Base-by-base conservation (phyloP, 148 eudicot genomes). In the Vaccinium corymbosum region DNA sequence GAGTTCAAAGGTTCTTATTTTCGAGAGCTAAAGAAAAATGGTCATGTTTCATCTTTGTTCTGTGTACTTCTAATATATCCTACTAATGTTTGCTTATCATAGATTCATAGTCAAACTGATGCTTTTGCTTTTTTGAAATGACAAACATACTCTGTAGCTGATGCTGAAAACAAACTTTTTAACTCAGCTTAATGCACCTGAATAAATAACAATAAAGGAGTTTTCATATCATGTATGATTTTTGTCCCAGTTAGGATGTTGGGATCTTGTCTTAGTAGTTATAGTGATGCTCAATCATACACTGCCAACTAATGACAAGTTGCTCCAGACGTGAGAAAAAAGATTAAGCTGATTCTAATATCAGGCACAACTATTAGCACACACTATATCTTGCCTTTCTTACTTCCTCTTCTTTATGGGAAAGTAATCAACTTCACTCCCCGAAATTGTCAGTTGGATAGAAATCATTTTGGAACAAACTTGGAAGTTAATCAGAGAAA, bases 231-330 rank as follows among this genome's bases (percentile, higher is more conserved):
- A 25, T 2, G 1, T 20, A 8, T 62, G 29, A 2, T 62, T 62
- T 62, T 62, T 62, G 68, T 62, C 13, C 68, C 13, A 57, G 4
- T 49, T n/a, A n/a, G 68, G 17, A 42, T 62, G 70, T 22, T n/a
- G 66, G 70, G 27, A 46, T 46, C 10, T 42, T 74, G 20, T 22
- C 27, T 49, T 4, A 46, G n/a, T 74, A 17, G 22, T 16, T 6
- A n/a, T 7, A 52, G 61, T 52, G 61, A 78, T 52, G 80, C 62
- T 78, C 80, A 12, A 13, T 77, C 78, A 20, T 13, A 20, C 56
- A 49, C 79, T 20, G 27, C 79, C 35, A 76, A 48, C 79, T 49
- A 48, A 76, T 48, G 79, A 76, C 52, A 49, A 76, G 22, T 49
- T 48, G 29, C 55, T 14, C 1, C 16, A 32, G 11, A 52, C 32